Base-by-base conservation (phyloP, 495 filamentous ascomycete genomes). In the Penicillium turbatum region DNA sequence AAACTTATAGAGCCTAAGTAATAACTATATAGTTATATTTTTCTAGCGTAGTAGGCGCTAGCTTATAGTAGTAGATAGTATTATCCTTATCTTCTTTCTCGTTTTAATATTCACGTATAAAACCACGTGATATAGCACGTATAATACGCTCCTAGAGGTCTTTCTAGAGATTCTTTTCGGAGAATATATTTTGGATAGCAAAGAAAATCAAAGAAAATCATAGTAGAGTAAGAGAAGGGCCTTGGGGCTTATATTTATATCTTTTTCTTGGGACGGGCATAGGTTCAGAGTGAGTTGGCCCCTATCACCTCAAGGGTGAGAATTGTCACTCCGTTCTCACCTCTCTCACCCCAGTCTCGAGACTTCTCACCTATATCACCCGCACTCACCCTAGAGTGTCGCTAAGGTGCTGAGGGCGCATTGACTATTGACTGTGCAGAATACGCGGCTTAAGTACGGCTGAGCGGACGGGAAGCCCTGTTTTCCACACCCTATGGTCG, bases 51-150 rank as follows among this genome's bases (percentile, higher is more conserved):
- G 58, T 39, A 6, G 54, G 57, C 15, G 56, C 55, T 6, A 65
- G 53, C 24, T 50, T 6, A 21, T 17, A 29, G 36, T 56, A 27
- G 42, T 16, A 53, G 6, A 57, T 54, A 30, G 45, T 36, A 49
- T 64, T 61, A 5, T 40, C 46, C 29, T 38, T 36, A 0, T 42
- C 6, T 51, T 64, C 55, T 11, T 37, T 48, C 37, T 53, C 5
- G 6, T 61, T 29, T 46, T 64, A 34, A 32, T 54, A 61, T 8
- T 55, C 31, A 12, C 17, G 42, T 5, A 52, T 64, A 16, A 59
- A 59, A 1, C 58, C 55, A 58, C 45, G 62, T 55, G 52, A 64
- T 27, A 24, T 44, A 2, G 62, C 55, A 39, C 54, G 49, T 51
- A 48, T 32, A 12, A 26, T 46, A 6, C 31, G 51, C 38, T 59